These are phyloP conservation scores for Colletotrichum sp. DNA, from an alignment of 2,329 filamentous ascomycete species.

Conservation along the genomic window DNA sequence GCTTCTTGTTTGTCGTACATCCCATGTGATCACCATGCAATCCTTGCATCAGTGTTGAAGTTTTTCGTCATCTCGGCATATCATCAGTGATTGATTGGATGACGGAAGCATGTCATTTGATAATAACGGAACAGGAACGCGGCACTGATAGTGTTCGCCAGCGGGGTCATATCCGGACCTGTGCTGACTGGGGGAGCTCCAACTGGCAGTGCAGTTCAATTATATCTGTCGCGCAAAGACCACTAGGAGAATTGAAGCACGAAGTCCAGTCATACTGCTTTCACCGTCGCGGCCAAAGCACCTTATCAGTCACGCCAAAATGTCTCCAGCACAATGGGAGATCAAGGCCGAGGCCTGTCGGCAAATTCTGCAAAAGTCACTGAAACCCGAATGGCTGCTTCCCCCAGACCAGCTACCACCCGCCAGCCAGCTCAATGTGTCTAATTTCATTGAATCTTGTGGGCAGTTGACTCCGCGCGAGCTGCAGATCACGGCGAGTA, in stretches of 20 bases:
- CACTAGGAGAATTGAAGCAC: background rate
- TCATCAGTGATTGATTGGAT: background rate
- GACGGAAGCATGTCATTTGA: background rate
- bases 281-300: background rate
- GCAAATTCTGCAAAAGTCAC: background rate
- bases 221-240: background rate
- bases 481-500: constrained; percentile 41
- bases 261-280: background rate
- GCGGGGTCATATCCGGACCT: background rate
- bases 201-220: background rate
- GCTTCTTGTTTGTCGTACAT: background rate
- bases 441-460: background rate
- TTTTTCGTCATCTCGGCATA: background rate
- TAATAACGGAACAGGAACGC: background rate
- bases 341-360: background rate
- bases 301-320: background rate
- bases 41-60: background rate
- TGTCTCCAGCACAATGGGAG: background rate
- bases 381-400: constrained; percentile 4
- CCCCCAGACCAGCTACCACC: background rate
- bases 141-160: background rate
- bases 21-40: background rate
- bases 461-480: constrained; percentile 38
- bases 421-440: background rate
- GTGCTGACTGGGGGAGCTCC: background rate